Evolutionary conservation across 345 rosid genomes (phyloP).

Genomic region (Passiflora organensis): DNA sequence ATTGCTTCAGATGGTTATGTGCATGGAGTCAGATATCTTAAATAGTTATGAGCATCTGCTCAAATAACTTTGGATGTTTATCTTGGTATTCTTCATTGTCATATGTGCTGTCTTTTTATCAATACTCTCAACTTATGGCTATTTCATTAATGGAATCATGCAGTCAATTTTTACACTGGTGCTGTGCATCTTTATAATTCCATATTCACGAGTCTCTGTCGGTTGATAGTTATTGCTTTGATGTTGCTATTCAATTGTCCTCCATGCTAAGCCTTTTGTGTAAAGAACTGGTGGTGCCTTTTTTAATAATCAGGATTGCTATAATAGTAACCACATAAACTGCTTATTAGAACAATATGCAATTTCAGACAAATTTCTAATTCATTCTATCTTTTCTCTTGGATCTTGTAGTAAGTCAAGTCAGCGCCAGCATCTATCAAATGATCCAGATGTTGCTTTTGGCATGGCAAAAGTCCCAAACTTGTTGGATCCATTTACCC

Average conservation of each 20-base stretch:
- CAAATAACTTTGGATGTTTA: neutral
- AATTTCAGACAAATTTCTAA: slow-evolving; percentile 6
- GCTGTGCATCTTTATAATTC: neutral
- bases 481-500: slow-evolving; percentile 13
- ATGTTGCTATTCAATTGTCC: neutral
- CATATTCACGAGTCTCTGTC: no score
- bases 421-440: slow-evolving; percentile 16
- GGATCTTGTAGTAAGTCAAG: slow-evolving; percentile 35
- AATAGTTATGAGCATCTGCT: neutral
- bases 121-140: neutral
- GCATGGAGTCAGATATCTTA: slow-evolving; percentile 2
- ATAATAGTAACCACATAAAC: neutral
- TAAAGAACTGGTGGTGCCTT: no score
- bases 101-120: neutral
- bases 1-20: slow-evolving; percentile 12
- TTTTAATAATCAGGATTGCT: neutral
- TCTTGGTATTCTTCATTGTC: neutral
- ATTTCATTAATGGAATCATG: slow-evolving; percentile 3
- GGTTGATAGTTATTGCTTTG: neutral
- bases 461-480: slow-evolving; percentile 23
- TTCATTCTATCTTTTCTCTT: neutral
- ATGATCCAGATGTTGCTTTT: slow-evolving; percentile 26
- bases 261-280: no score
- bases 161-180: neutral
- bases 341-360: neutral